Base-by-base conservation (phyloP, 2,329 filamentous ascomycete genomes). In the Sarocladiaceae sp. region DNA sequence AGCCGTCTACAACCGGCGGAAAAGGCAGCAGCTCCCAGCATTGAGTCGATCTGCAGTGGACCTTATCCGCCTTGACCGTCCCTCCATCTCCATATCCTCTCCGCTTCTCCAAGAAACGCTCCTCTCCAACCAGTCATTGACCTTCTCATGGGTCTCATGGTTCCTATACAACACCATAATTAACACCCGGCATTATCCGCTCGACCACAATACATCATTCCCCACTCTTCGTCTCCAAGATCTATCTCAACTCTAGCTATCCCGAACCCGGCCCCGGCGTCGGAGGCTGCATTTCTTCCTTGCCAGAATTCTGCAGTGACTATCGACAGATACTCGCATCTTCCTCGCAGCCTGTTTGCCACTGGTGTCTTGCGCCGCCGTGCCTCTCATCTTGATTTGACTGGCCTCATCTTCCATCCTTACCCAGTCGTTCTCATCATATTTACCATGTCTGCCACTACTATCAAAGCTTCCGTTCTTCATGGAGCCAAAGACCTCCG, bases 391-490 rank as follows among this genome's bases (percentile, higher is more conserved):
- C 26, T 13, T 29, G 26, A 13, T 35, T n/a, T n/a, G n/a, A n/a
- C n/a, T n/a, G n/a, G n/a, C n/a, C n/a, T n/a, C n/a, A n/a, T n/a
- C n/a, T n/a, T n/a, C n/a, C n/a, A n/a, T n/a, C n/a, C n/a, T n/a
- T n/a, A n/a, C 37, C 19, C 19, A 15, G 9, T 6, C 24, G 9
- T 24, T 21, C 9, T 39, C n/a, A 13, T 16, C 21, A 23, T 16
- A n/a, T 18, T 23, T 27, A 18, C 21, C 19, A 41, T 41, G 37
- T 15, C 37, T 16, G 37, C 37, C 18, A 29, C 37, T 12, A 29
- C 23, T 15, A 66, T 74, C 21, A 66, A 65, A 51, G 73, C 74
- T 15, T 78, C 75, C 15, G 73, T 79, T 45, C 67, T 78, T n/a
- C 66, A 76, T 50, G 74, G 69, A 13, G 67, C 66, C 39, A 67